Conservation (phyloP, 345 rosid species). For the Boechera divaricarpa region DNA sequence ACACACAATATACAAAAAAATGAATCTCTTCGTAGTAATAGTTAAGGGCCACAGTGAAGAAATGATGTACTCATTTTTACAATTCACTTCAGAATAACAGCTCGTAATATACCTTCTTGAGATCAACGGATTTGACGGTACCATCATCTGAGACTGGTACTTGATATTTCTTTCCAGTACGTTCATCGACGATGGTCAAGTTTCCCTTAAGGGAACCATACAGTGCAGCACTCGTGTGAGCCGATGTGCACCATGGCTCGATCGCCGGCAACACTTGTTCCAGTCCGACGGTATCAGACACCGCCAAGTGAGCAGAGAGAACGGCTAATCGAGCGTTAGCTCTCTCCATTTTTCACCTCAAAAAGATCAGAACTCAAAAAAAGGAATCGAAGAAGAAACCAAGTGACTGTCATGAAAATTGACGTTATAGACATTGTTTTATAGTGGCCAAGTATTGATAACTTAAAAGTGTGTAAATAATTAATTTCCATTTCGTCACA, state of each 20-base stretch:
- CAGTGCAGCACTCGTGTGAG: conserved; percentile 46
- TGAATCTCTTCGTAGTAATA: background rate
- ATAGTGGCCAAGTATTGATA: background rate
- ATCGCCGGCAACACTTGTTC: conserved; percentile 29
- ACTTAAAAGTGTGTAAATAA: background rate
- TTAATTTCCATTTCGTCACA: background rate
- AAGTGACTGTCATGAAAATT: background rate
- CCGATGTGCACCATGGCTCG: conserved; percentile 58
- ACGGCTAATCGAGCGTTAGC: conserved; percentile 64
- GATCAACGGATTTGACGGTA: conserved; percentile 72
- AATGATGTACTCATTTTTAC: background rate
- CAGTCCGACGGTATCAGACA: conserved; percentile 21
- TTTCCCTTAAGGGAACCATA: conserved; percentile 55
- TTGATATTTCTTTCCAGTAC: conserved; percentile 69
- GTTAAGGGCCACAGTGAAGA: background rate
- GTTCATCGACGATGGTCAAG: conserved; percentile 71
- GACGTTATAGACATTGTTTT: background rate
- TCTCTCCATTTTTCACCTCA: conserved; percentile 22
- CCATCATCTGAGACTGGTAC: conserved; percentile 64
- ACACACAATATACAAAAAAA: background rate
- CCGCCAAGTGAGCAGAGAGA: conserved; percentile 65
- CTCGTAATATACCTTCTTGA: conserved; percentile 68
- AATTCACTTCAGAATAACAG: background rate
- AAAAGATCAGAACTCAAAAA: background rate
- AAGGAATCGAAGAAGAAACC: background rate